Evolutionary conservation across 768 basidiomycete genomes (phyloP), one percentile per base, ranked within the genome.

Genomic region (Suillus occidentalis): DNA sequence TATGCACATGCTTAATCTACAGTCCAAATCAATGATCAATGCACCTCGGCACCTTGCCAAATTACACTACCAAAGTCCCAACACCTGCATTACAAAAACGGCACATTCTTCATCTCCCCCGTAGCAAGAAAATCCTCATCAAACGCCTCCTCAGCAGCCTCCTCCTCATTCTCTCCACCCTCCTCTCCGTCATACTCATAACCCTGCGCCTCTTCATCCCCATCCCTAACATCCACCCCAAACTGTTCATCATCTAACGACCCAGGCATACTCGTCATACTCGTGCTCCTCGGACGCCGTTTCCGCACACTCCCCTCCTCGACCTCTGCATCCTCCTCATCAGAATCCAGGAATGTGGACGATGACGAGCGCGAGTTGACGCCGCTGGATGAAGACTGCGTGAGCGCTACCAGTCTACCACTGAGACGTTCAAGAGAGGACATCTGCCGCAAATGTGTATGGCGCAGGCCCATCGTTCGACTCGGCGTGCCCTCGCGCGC

Each of bases 241-340:
- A 87, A 85, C 58, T 85, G 79, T 71, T 83, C 80, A 66, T 89
- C 85, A 65, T 89, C 86, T 65, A 94, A 76, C 25, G 91, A 90
- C 37, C 94, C 94, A 14, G 92, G 94, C 90, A 96, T 94, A 72
- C 92, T 94, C 50, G 87, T 86, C 75, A 90, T 85, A 67, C 92
- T 92, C 71, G 84, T 81, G 66, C 84, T 81, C 67, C 89, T 79
- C 61, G 73, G 68, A 47, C 83, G 73, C 65, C 75, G 78, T 73
- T 76, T 79, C 69, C 74, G 75, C 43, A 74, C 77, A 40, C 72
- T 77, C 18, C 82, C 84, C 28, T 79, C 76, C 14, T 76, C 73
- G 7, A 76, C 75, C 25, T 82, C 82, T 2, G 78, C 80, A 1
- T 81, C 75, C 39, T 76, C 78, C 16, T 78, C 80, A 34, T 86